These are phyloP conservation scores for Blepharisma stoltei DNA, from an alignment of 73 alveolate species.

Conservation along the genomic window DNA sequence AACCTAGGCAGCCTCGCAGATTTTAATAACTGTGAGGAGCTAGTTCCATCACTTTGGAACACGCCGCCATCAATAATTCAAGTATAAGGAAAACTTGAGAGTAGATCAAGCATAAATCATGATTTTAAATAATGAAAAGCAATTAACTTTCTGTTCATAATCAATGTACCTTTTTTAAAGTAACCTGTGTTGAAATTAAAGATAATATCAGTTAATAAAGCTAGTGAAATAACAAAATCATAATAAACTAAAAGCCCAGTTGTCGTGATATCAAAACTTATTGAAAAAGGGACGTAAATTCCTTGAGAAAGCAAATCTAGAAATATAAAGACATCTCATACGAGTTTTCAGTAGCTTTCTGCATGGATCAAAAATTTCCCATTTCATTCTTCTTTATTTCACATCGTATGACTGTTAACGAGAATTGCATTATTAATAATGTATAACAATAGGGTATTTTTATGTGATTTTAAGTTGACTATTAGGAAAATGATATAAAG, in stretches of 20 bases:
- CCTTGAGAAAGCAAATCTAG: constrained; percentile 34
- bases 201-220: constrained; percentile 40
- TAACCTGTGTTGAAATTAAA: constrained; percentile 60
- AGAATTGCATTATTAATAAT: too few relatives aligned
- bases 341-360: too few relatives aligned
- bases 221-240: constrained; percentile 40
- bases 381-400: too few relatives aligned
- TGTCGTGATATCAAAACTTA: constrained; percentile 49
- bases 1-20: constrained; percentile 29
- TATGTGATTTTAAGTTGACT: too few relatives aligned
- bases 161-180: constrained; percentile 44
- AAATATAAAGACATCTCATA: too few relatives aligned
- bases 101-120: constrained; percentile 64
- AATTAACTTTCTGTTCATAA: constrained; percentile 50
- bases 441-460: too few relatives aligned
- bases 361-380: too few relatives aligned
- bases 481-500: too few relatives aligned
- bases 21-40: not conserved
- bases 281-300: constrained; percentile 49
- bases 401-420: too few relatives aligned
- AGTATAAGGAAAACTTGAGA: constrained; percentile 65
- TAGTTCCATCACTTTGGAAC: constrained; percentile 1
- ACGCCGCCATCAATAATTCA: constrained; percentile 43
- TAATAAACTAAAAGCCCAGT: constrained; percentile 31
- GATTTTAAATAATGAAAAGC: constrained; percentile 45